A percentile compares a stretch with the other conserved stretches of the same genome.
phyloP scores from a whole-genome alignment of 192 early-diverging fungal species.

The Rhizophlyctis rosea region DNA sequence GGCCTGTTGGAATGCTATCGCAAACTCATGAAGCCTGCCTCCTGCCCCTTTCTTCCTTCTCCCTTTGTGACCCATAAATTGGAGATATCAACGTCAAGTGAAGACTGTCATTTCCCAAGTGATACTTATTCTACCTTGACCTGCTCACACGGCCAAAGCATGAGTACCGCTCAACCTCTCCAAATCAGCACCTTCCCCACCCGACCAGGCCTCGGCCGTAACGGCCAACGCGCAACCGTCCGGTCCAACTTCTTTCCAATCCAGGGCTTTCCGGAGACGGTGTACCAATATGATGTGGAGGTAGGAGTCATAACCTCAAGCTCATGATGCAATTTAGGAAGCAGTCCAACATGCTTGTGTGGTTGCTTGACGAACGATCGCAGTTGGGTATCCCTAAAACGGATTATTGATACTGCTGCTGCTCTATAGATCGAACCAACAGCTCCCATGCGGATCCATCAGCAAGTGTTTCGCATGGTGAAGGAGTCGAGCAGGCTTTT shows the following conservation, averaged over 20 bases:
- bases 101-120: too few relatives aligned
- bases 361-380: too few relatives aligned
- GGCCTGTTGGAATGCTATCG: too few relatives aligned
- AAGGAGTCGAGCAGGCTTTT: constrained; percentile 2
- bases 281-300: constrained; percentile 36
- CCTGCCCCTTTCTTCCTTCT: too few relatives aligned
- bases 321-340: neutral
- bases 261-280: constrained; percentile 5
- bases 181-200: constrained; percentile 33
- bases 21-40: too few relatives aligned
- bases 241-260: constrained; percentile 28
- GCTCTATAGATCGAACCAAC: constrained; percentile 3
- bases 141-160: too few relatives aligned
- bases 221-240: constrained; percentile 16
- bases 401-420: too few relatives aligned
- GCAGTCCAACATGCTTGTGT: neutral
- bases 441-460: constrained; percentile 7
- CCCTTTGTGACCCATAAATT: too few relatives aligned
- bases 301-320: neutral
- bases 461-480: constrained; percentile 11
- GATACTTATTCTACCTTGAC: too few relatives aligned
- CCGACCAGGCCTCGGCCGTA: constrained; percentile 25
- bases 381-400: too few relatives aligned
- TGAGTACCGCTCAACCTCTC: too few relatives aligned
- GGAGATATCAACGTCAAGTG: too few relatives aligned